Evolutionary conservation across 306 rosid species (phyloP).

Genomic region (Fragaria ananassa): DNA sequence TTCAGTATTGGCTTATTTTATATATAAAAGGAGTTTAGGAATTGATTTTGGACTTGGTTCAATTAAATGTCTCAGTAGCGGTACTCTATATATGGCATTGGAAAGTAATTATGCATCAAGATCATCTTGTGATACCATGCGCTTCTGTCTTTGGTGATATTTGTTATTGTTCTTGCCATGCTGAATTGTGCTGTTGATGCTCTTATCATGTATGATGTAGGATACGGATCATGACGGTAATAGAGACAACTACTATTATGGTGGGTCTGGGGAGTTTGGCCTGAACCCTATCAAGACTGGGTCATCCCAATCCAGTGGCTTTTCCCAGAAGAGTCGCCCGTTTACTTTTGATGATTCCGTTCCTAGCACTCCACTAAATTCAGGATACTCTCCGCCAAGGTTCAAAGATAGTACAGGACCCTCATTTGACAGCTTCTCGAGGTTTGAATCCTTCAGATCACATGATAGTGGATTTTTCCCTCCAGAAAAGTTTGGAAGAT

Average conservation of each 20-base stretch:
- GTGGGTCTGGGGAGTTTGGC: slow-evolving; percentile 71
- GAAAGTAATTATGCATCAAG: not conserved
- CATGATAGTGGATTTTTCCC: slow-evolving; percentile 58
- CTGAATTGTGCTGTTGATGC: not conserved
- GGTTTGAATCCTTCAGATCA: slow-evolving; percentile 76
- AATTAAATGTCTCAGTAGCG: not conserved
- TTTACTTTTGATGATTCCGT: slow-evolving; percentile 89
- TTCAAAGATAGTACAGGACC: slow-evolving; percentile 61
- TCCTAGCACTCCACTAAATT: slow-evolving; percentile 86
- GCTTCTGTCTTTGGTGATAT: not conserved
- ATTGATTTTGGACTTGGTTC: not conserved
- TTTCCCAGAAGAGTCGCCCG: slow-evolving; percentile 54
- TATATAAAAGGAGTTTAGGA: not conserved
- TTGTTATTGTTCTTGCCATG: slow-evolving; percentile 13
- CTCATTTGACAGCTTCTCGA: slow-evolving; percentile 70
- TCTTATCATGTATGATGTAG: slow-evolving; percentile 28
- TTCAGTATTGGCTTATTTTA: not conserved
- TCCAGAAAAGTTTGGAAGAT: slow-evolving; percentile 47
- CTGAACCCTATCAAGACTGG: slow-evolving; percentile 77
- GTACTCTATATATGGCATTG: not conserved
- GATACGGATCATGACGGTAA: slow-evolving; percentile 53
- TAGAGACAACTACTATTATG: slow-evolving; percentile 65
- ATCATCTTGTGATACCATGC: not conserved
- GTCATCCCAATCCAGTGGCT: slow-evolving; percentile 44
- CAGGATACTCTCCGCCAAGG: slow-evolving; percentile 57